Conservation (phyloP, 2,329 filamentous ascomycete species). For the Pyricularia grisea region DNA sequence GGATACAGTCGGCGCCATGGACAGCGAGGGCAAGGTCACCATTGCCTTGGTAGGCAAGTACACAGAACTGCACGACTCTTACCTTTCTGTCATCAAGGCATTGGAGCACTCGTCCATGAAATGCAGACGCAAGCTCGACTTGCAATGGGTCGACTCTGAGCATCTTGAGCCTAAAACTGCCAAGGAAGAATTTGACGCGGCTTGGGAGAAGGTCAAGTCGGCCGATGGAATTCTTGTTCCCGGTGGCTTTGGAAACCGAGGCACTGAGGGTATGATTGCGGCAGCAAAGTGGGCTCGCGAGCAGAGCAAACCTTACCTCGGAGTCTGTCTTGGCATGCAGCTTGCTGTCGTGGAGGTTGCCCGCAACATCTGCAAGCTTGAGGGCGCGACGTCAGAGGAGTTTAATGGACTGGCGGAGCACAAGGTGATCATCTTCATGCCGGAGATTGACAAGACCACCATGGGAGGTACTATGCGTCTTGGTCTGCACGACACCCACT, state of each 20-base stretch:
- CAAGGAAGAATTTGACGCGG: constrained; percentile 65
- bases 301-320: constrained; percentile 72
- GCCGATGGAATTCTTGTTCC: constrained; percentile 60
- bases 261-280: constrained; percentile 82
- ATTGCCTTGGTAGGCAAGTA: constrained; percentile 95
- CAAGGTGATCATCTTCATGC: constrained; percentile 83
- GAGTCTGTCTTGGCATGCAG: constrained; percentile 89
- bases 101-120: constrained; percentile 89
- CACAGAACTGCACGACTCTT: constrained; percentile 73
- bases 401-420: constrained; percentile 47
- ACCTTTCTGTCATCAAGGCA: constrained; percentile 67
- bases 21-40: constrained; percentile 56
- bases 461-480: constrained; percentile 75
- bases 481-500: constrained; percentile 58
- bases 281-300: constrained; percentile 82
- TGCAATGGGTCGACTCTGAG: constrained; percentile 78
- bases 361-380: constrained; percentile 60
- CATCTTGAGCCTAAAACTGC: constrained; percentile 64
- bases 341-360: constrained; percentile 86
- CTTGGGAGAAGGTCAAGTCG: constrained; percentile 71
- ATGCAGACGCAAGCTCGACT: constrained; percentile 67
- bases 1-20: constrained; percentile 47
- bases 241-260: constrained; percentile 72
- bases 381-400: constrained; percentile 46
- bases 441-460: constrained; percentile 63